These are phyloP conservation scores for Gossypium australe DNA, from an alignment of 345 rosid genomes.

Conservation along the genomic window DNA sequence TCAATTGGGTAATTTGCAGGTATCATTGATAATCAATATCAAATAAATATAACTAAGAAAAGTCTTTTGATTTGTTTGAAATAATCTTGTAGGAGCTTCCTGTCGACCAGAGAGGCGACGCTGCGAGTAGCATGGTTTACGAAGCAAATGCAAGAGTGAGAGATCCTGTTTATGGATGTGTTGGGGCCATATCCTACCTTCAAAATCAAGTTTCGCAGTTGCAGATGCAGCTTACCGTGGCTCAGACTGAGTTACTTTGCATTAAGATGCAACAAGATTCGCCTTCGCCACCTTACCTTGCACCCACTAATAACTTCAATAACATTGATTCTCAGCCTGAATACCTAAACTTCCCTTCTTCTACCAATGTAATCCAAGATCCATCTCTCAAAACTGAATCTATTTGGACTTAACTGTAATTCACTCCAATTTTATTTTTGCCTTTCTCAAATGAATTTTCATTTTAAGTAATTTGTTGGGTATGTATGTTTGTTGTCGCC, in stretches of 20 bases:
- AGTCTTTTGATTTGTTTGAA: not conserved
- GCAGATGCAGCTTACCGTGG: constrained; percentile 72
- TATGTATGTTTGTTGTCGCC: not conserved
- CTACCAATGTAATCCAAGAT: constrained; percentile 53
- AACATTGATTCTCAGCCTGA: constrained; percentile 22
- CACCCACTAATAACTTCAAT: constrained; percentile 27
- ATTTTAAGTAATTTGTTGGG: not conserved
- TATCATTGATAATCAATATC: too few relatives aligned
- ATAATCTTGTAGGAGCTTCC: constrained; percentile 64
- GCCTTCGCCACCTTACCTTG: constrained; percentile 31
- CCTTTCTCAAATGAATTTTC: not conserved
- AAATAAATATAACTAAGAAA: too few relatives aligned
- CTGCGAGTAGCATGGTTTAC: constrained; percentile 71
- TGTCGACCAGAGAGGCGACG: constrained; percentile 65
- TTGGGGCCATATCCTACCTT: constrained; percentile 69
- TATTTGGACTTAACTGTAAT: constrained; percentile 47
- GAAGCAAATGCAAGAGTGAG: constrained; percentile 79
- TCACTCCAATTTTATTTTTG: not conserved
- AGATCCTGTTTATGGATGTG: constrained; percentile 85
- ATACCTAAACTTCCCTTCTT: constrained; percentile 45
- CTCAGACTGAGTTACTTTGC: constrained; percentile 72
- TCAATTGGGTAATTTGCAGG: too few relatives aligned
- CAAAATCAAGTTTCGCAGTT: constrained; percentile 77
- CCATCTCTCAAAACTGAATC: constrained; percentile 58
- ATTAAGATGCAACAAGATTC: constrained; percentile 71